Base-by-base conservation (phyloP, 176 grass and related monocot genomes). In the Triticum timopheevii region DNA sequence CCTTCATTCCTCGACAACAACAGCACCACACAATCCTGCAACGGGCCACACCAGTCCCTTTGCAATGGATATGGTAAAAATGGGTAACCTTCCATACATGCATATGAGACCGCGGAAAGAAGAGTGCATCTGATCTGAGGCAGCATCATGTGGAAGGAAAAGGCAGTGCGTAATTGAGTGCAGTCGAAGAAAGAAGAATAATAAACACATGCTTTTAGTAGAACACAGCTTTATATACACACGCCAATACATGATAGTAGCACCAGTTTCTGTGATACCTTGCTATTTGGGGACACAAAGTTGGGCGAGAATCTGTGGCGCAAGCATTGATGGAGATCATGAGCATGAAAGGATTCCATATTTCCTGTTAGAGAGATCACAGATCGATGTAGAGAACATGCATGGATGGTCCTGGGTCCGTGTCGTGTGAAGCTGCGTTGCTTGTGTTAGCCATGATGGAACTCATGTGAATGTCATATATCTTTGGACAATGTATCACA, bases 381-480 rank as follows among this genome's bases (percentile, higher is more conserved):
- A 75, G 17, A 64, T 73, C 49, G 47, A 49, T 23, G n/a, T 4
- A 63, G 36, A 67, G 12, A 59, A 67, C 73, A 71, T 36, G 23
- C 65, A 17, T 79, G 80, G 73, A 70, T 22, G 74, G 65, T 27
- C 33, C 8, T 80, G 47, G 38, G 69, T 42, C 24, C 12, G 25
- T 33, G 61, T 80, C 80, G 87, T 87, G 85, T 91, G 85, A 80
- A 67, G 78, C 76, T 47, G 74, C 66, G 34, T 45, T 22, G 76
- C 13, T 20, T 30, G 73, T 44, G 67, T 49, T 72, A 45, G 64
- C 71, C 22, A 76, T 84, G 89, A 87, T 87, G 89, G 76, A 87
- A 70, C 76, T 87, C 89, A 87, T 76, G 81, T 80, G 89, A 74
- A 62, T 64, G 45, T 47, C 85, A 80, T 82, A 79, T 19, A 70